Conservation (phyloP, 805 yeast species). For the Candida verbasci region DNA sequence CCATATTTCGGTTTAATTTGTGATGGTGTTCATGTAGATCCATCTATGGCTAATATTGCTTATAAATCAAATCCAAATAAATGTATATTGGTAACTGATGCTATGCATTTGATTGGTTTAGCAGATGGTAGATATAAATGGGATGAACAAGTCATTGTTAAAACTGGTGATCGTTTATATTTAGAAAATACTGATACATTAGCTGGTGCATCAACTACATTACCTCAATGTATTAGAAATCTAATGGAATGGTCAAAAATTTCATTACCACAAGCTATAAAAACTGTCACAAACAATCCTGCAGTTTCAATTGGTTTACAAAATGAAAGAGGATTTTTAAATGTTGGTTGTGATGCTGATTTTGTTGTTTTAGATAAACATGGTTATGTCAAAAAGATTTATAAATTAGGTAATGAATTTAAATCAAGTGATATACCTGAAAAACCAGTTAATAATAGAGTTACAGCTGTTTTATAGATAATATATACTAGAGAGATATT, state of each 20-base stretch:
- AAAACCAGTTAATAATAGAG: slow-evolving; percentile 3
- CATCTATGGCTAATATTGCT: slow-evolving; percentile 46
- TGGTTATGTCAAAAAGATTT: slow-evolving; percentile 46
- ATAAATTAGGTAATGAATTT: slow-evolving; percentile 42
- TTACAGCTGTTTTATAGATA: slow-evolving; percentile 10
- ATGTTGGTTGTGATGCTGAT: slow-evolving; percentile 54
- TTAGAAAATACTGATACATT: slow-evolving; percentile 53
- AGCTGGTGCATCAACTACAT: slow-evolving; percentile 59
- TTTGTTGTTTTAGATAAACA: slow-evolving; percentile 40
- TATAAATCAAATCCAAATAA: slow-evolving; percentile 50
- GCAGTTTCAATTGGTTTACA: slow-evolving; percentile 44
- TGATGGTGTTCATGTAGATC: slow-evolving; percentile 59
- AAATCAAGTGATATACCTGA: slow-evolving; percentile 10
- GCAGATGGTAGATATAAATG: slow-evolving; percentile 54
- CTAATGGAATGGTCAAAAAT: slow-evolving; percentile 47
- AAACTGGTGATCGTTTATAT: slow-evolving; percentile 42
- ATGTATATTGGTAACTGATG: slow-evolving; percentile 55
- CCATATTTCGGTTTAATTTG: slow-evolving; percentile 54
- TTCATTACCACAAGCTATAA: slow-evolving; percentile 48
- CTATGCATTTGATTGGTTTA: slow-evolving; percentile 54
- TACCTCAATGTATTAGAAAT: slow-evolving; percentile 48
- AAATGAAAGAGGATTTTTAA: slow-evolving; percentile 45
- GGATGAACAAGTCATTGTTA: slow-evolving; percentile 45
- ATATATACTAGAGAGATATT: not conserved
- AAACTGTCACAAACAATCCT: slow-evolving; percentile 52